phyloP scores from a whole-genome alignment of 345 rosid species.

The Eutrema japonicum region DNA sequence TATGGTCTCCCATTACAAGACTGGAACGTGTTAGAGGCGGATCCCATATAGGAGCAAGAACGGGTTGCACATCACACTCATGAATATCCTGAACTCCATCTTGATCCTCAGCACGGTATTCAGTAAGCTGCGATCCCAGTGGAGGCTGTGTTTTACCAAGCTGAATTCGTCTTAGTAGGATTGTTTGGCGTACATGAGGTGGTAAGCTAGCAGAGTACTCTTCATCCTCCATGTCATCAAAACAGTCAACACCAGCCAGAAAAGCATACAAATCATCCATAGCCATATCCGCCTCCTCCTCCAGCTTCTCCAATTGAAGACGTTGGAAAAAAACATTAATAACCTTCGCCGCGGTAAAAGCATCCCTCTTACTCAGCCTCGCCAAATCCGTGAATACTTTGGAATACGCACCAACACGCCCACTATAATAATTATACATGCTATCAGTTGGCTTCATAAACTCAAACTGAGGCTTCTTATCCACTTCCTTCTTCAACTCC shows the following conservation, averaged over 20 bases:
- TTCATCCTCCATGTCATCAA: slow-evolving; percentile 75
- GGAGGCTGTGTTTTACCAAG: too few species aligned
- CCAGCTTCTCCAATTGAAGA: slow-evolving; percentile 48
- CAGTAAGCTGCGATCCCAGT: background rate
- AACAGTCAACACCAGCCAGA: slow-evolving; percentile 62
- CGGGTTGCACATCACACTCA: too few species aligned
- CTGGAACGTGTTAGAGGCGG: too few species aligned
- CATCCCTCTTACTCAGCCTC: slow-evolving; percentile 49
- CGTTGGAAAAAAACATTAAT: slow-evolving; percentile 65
- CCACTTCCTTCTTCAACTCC: background rate
- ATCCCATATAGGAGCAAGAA: too few species aligned
- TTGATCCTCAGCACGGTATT: background rate
- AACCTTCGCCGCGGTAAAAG: background rate
- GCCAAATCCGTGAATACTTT: slow-evolving; percentile 65
- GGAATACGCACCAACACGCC: slow-evolving; percentile 64
- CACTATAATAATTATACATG: background rate
- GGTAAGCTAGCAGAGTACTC: slow-evolving; percentile 48
- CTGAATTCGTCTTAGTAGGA: too few species aligned
- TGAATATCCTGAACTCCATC: background rate
- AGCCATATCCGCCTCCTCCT: too few species aligned
- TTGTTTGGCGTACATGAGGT: slow-evolving; percentile 42
- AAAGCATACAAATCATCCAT: slow-evolving; percentile 78
- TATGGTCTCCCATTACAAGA: too few species aligned
- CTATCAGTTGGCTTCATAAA: background rate
- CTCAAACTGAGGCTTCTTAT: background rate